Evolutionary conservation across 805 yeast genomes (phyloP).

Genomic region (Limtongia smithiae): DNA sequence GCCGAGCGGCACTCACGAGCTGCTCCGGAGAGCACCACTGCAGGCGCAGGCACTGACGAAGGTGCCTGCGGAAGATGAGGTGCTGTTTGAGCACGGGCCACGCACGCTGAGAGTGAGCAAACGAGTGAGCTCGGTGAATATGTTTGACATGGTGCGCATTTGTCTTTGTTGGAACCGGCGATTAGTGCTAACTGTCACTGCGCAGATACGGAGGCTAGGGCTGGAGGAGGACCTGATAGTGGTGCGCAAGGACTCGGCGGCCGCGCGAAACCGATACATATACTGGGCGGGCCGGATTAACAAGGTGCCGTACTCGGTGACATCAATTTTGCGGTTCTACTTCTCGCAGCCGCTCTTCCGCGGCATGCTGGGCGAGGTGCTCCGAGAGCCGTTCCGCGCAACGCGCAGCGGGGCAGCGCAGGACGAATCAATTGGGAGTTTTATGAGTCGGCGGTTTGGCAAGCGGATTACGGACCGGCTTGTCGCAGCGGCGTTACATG

Average conservation of each 20-base stretch:
- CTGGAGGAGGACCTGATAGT: slow-evolving; percentile 52
- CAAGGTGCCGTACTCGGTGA: slow-evolving; percentile 32
- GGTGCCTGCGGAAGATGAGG: slow-evolving; percentile 29
- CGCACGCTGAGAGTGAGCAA: slow-evolving; percentile 70
- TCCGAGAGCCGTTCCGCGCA: slow-evolving; percentile 24
- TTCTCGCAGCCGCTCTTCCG: slow-evolving; percentile 36
- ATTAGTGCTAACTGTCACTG: background rate
- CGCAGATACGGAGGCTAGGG: slow-evolving; percentile 43
- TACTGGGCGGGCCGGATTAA: slow-evolving; percentile 21
- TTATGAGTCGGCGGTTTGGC: slow-evolving; percentile 69
- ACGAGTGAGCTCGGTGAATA: slow-evolving; percentile 44
- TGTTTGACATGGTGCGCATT: slow-evolving; percentile 53
- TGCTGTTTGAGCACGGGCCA: slow-evolving; percentile 79
- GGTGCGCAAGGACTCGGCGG: slow-evolving; percentile 53
- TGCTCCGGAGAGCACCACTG: too few relatives aligned
- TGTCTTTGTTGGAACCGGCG: background rate
- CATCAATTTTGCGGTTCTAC: slow-evolving; percentile 8
- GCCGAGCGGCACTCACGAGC: too few relatives aligned
- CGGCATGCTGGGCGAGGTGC: slow-evolving; percentile 38
- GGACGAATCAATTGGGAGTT: slow-evolving; percentile 72
- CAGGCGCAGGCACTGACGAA: background rate
- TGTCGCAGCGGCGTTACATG: slow-evolving; percentile 79
- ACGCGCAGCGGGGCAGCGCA: slow-evolving; percentile 17
- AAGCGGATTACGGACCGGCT: slow-evolving; percentile 50
- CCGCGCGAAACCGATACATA: slow-evolving; percentile 40